A percentile compares a stretch with the other conserved stretches of the same genome.
Conservation (phyloP, 108 stramenopile genomes). For the Pinguiococcus pyrenoidosus region DNA sequence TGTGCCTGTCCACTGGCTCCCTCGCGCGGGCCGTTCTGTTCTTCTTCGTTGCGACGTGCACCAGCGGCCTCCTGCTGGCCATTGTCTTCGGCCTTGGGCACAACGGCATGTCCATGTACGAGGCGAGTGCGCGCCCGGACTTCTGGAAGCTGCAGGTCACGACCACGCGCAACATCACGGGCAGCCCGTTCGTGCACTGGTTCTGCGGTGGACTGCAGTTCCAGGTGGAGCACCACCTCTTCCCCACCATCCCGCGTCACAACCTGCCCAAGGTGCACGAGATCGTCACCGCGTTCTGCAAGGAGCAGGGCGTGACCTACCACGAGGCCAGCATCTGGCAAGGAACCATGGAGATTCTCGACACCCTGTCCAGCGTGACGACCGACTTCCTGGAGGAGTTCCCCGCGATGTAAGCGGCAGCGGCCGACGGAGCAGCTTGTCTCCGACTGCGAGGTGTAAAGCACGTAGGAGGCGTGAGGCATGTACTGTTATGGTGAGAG, state of each 20-base stretch:
- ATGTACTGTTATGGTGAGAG: too few relatives aligned
- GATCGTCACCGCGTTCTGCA: conserved; percentile 82
- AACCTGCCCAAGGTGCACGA: conserved; percentile 73
- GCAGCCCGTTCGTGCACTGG: conserved; percentile 78
- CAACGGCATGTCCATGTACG: conserved; percentile 97
- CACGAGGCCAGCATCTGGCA: conserved; percentile 29
- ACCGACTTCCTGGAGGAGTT: conserved; percentile 28
- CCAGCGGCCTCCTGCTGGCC: conserved; percentile 82
- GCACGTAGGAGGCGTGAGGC: too few relatives aligned
- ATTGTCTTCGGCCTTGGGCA: conserved; percentile 97
- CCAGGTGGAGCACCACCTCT: conserved; percentile 98
- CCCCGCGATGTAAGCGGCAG: conserved; percentile 28
- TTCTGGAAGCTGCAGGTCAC: conserved; percentile 98
- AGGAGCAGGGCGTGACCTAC: conserved; percentile 86
- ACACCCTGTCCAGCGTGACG: conserved; percentile 21
- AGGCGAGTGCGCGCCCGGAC: conserved; percentile 82
- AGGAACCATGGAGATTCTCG: conserved; percentile 28
- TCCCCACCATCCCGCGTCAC: conserved; percentile 90
- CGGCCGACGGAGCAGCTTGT: not conserved
- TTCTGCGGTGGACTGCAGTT: conserved; percentile 96
- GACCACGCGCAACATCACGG: conserved; percentile 90
- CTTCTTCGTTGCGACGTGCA: conserved; percentile 53
- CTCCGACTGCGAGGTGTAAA: too few relatives aligned
- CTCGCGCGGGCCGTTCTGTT: conserved; percentile 7
- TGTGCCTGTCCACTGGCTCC: conserved; percentile 43